phyloP scores from a whole-genome alignment of 495 filamentous ascomycete species.

The Chaetomium tenue region DNA sequence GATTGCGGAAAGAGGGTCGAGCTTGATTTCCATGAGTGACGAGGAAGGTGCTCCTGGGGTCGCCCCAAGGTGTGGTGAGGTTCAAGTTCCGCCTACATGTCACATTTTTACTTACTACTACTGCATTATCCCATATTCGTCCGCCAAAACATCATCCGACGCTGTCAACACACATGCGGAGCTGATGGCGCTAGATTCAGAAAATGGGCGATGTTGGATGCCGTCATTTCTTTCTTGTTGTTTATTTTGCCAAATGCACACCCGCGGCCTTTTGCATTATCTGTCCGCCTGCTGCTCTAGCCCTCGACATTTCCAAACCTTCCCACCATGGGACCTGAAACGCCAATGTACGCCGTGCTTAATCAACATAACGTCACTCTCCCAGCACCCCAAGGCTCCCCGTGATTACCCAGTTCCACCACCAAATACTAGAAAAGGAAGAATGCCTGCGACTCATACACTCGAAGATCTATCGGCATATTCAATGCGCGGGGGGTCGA shows the following conservation, averaged over 20 bases:
- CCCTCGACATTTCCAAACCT: background rate
- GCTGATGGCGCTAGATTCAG: background rate
- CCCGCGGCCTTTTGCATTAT: background rate
- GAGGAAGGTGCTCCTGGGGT: background rate
- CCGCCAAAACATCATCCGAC: no score
- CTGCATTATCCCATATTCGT: no score
- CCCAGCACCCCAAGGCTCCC: background rate
- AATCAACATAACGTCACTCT: background rate
- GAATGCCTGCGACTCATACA: constrained; percentile 5
- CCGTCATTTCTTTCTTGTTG: background rate
- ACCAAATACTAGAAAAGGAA: background rate
- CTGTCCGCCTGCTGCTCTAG: background rate
- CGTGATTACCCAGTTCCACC: background rate
- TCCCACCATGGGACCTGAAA: constrained; percentile 3
- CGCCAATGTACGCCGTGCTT: constrained; percentile 5
- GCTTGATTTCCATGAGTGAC: no score
- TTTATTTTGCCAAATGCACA: background rate
- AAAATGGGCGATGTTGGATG: background rate
- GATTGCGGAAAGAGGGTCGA: no score
- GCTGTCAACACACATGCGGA: no score
- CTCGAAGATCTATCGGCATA: background rate
- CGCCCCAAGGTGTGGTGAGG: background rate
- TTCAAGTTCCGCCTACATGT: no score
- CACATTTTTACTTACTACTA: no score
- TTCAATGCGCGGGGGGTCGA: background rate